Percentiles rank a stretch among this genome's conserved stretches.
phyloP scores from a whole-genome alignment of 2,329 filamentous ascomycete species.

The Colletotrichum sp. region DNA sequence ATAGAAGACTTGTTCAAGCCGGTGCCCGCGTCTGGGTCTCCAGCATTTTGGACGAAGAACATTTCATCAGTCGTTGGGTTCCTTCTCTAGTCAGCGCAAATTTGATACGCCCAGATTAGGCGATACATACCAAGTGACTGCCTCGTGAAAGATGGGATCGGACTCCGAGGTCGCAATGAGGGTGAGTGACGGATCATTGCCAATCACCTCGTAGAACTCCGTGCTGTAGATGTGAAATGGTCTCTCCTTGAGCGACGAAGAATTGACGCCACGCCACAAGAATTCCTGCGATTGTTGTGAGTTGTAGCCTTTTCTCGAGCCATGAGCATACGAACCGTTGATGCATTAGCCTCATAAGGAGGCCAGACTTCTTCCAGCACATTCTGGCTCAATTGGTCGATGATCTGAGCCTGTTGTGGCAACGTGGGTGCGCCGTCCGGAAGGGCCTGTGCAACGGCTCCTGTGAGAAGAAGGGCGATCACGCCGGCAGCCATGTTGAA shows the following conservation, averaged over 20 bases:
- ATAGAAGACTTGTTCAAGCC: conserved; percentile 55
- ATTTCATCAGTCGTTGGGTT: conserved; percentile 53
- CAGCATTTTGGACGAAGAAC: conserved; percentile 61
- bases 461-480: background rate
- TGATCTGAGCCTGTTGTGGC: conserved; percentile 38
- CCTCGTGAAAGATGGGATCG: conserved; percentile 60
- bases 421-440: background rate
- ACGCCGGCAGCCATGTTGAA: background rate
- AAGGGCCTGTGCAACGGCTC: background rate
- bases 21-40: conserved; percentile 50
- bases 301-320: background rate
- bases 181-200: conserved; percentile 52
- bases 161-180: conserved; percentile 48
- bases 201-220: conserved; percentile 56
- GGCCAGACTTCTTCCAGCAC: conserved; percentile 43
- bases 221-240: conserved; percentile 53
- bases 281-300: conserved; percentile 34
- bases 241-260: conserved; percentile 39
- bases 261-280: conserved; percentile 47
- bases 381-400: conserved; percentile 50
- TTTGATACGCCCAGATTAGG: accelerated
- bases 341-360: conserved; percentile 38
- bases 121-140: conserved; percentile 49
- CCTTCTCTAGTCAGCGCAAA: background rate
- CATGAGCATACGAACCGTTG: conserved; percentile 29